Base-by-base conservation (phyloP, 2,329 filamentous ascomycete genomes). In the Apiospora malaysiana region DNA sequence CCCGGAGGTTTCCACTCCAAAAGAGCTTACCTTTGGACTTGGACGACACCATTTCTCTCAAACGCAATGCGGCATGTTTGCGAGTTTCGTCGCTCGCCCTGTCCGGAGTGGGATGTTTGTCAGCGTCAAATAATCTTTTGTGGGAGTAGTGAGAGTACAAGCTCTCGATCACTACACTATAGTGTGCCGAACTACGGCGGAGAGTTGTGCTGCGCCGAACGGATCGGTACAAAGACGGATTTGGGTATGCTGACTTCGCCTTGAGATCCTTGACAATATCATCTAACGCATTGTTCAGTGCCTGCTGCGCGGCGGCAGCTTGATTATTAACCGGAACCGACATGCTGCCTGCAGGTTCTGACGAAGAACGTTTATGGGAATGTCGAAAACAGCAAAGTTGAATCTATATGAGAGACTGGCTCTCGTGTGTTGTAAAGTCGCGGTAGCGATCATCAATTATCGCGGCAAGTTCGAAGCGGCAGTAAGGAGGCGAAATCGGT, bases 11-110 rank as follows among this genome's bases (percentile, higher is more conserved):
- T 0, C 8, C 27, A n/a, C 21, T 40, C 18, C 56, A 4, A 45
- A 25, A 14, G 9, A 71, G 12, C 81, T 68, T 75, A 89, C 88
- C 88, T 85, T 88, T 83, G 74, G 89, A 86, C 74, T 86, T 88
- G 16, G 86, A 79, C 12, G 81, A 82, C 21, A 90, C 87, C 63
- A 90, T 82, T 70, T 90, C 87, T 73, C 86, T 83, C 69, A 90
- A 82, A 78, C 88, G 84, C 63, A 82, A 79, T 47, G 88, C 88
- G 23, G 86, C 84, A 75, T 87, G 83, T 75, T 86, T 86, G 71
- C 86, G 83, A 65, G 83, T 79, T 75, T 89, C 85, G 74, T 90
- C 88, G 72, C 82, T 82, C 23, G 76, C 78, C 70, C 82, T 81
- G 49, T 66, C 56, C 32, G 56, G n/a, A 63, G 56, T 12, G 7